phyloP scores from a whole-genome alignment of 2,329 filamentous ascomycete genomes.

The Talaromyces rugulosus region DNA sequence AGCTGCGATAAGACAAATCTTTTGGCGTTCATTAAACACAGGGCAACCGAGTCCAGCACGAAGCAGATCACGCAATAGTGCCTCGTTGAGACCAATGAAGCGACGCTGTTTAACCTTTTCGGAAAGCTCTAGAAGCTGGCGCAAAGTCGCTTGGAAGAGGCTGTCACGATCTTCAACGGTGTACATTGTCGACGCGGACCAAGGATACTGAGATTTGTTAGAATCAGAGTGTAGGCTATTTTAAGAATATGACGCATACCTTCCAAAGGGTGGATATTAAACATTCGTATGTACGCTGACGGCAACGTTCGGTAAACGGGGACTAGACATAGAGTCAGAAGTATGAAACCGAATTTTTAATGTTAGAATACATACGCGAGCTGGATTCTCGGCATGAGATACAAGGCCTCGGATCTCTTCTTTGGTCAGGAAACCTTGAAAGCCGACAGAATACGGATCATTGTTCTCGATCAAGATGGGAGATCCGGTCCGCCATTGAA shows the following conservation, averaged over 20 bases:
- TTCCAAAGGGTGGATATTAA: slow-evolving; percentile 51
- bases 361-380: slow-evolving; percentile 38
- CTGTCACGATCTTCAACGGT: slow-evolving; percentile 44
- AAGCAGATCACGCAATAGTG: slow-evolving; percentile 36
- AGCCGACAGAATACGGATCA: slow-evolving; percentile 46
- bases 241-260: slow-evolving; percentile 22
- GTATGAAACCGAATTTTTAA: not conserved
- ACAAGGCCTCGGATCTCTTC: slow-evolving; percentile 47
- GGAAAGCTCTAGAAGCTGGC: slow-evolving; percentile 65
- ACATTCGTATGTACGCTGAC: slow-evolving; percentile 51
- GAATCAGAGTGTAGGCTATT: slow-evolving; percentile 8
- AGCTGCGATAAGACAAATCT: slow-evolving; percentile 29
- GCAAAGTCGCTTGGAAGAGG: slow-evolving; percentile 40
- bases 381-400: slow-evolving; percentile 46
- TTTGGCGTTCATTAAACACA: slow-evolving; percentile 43
- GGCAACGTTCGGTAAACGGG: slow-evolving; percentile 46
- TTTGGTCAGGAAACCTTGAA: slow-evolving; percentile 47
- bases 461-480: slow-evolving; percentile 30
- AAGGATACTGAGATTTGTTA: slow-evolving; percentile 43
- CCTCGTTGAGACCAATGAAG: slow-evolving; percentile 36
- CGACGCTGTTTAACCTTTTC: slow-evolving; percentile 52
- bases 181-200: slow-evolving; percentile 43
- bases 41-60: slow-evolving; percentile 39
- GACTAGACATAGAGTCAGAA: slow-evolving; percentile 32
- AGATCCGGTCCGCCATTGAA: slow-evolving; percentile 40